Percentiles rank a stretch among this genome's conserved stretches.
Evolutionary conservation across 179 eudicot species (phyloP).

Genomic region (Monotropa hypopitys): DNA sequence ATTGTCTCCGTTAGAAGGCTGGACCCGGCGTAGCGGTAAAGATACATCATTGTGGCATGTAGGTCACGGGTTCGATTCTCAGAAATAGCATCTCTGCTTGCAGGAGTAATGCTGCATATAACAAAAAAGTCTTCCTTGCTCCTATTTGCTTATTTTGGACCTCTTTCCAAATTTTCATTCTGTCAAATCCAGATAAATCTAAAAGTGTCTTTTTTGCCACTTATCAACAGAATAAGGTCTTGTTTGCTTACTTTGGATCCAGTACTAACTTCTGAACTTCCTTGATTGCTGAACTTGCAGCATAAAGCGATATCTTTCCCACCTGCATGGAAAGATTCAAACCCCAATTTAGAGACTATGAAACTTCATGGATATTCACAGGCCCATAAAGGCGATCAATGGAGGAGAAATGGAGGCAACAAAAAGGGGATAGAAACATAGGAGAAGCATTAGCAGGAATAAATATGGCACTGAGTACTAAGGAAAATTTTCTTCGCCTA

Average conservation of each 20-base stretch:
- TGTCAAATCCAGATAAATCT: not conserved
- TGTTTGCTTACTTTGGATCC: constrained; percentile 72
- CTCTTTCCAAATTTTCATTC: not conserved
- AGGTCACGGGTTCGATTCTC: too few species aligned
- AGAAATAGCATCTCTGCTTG: too few species aligned
- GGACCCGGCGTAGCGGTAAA: too few species aligned
- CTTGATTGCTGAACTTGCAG: constrained; percentile 92
- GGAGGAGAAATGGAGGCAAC: not conserved
- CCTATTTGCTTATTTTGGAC: not conserved
- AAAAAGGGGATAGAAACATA: not conserved
- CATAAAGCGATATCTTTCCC: constrained; percentile 84
- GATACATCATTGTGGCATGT: too few species aligned
- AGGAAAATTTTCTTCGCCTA: constrained; percentile 11
- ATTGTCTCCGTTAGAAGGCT: too few species aligned
- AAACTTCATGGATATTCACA: constrained; percentile 1
- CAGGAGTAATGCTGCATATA: too few species aligned
- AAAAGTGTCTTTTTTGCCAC: not conserved
- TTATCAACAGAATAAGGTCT: not conserved
- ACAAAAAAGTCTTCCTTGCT: not conserved
- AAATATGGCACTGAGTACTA: not conserved
- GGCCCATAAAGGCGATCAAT: not conserved
- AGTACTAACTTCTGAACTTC: constrained; percentile 87
- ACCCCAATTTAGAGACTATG: constrained; percentile 11
- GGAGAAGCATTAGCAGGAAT: not conserved
- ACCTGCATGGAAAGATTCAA: constrained; percentile 39